Evolutionary conservation across 371 early-diverging fungal species (phyloP).

Genomic region (Smittium mucronatum): DNA sequence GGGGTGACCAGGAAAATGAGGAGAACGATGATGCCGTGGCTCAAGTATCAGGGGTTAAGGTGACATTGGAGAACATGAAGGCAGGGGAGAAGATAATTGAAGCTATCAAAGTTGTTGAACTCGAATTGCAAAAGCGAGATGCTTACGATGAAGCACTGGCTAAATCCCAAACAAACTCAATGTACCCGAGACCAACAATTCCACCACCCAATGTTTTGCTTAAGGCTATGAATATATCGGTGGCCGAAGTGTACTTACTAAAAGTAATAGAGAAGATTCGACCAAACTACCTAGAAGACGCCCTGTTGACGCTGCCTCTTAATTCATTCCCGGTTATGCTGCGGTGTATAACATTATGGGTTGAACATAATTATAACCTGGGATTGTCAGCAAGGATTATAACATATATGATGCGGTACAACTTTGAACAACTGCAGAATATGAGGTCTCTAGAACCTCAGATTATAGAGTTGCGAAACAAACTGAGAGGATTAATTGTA

Average conservation of each 20-base stretch:
- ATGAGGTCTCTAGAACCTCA: conserved; percentile 59
- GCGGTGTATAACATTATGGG: conserved; percentile 61
- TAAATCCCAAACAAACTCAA: conserved; percentile 43
- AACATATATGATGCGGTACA: conserved; percentile 61
- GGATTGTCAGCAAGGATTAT: conserved; percentile 63
- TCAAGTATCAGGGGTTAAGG: conserved; percentile 44
- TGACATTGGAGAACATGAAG: neutral
- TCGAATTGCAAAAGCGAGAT: conserved; percentile 79
- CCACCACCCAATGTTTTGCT: conserved; percentile 56
- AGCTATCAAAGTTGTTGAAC: conserved; percentile 84
- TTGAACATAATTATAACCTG: conserved; percentile 63
- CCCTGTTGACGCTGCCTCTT: conserved; percentile 76
- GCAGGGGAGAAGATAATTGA: conserved; percentile 77
- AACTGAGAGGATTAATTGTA: conserved; percentile 46
- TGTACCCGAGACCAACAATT: conserved; percentile 35
- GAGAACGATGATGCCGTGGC: conserved; percentile 29
- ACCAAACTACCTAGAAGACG: conserved; percentile 74
- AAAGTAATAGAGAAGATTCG: conserved; percentile 57
- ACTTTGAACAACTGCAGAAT: conserved; percentile 70
- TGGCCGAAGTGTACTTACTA: conserved; percentile 71
- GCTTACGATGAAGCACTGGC: conserved; percentile 66
- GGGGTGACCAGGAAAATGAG: conserved; percentile 31
- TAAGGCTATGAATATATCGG: conserved; percentile 50
- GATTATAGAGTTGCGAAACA: conserved; percentile 56
- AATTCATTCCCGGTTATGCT: conserved; percentile 58